These are phyloP conservation scores for Phytophthora constricta DNA, from an alignment of 352 stramenopile genomes.

Conservation along the genomic window DNA sequence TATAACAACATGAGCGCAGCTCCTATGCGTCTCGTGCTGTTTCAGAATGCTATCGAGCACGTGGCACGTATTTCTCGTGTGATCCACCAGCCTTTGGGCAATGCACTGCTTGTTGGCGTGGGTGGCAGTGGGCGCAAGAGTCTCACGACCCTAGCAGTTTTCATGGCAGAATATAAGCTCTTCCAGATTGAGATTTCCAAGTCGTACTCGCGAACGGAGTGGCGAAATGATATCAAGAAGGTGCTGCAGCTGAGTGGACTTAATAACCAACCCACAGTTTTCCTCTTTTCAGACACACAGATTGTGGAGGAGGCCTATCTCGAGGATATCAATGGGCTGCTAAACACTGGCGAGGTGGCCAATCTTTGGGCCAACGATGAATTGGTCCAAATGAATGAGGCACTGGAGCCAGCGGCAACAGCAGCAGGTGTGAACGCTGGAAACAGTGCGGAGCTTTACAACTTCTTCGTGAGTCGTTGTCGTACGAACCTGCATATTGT, in stretches of 20 bases:
- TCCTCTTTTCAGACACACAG: constrained; percentile 94
- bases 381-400: constrained; percentile 83
- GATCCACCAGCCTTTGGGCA: constrained; percentile 93
- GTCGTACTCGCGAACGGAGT: constrained; percentile 92
- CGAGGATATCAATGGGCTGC: constrained; percentile 93
- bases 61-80: constrained; percentile 93
- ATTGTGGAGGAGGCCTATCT: constrained; percentile 94
- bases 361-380: constrained; percentile 94
- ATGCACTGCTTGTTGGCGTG: constrained; percentile 94
- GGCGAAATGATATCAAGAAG: constrained; percentile 94
- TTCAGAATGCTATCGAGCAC: constrained; percentile 96
- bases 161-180: constrained; percentile 94
- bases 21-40: constrained; percentile 95
- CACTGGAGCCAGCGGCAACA: constrained; percentile 65
- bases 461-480: constrained; percentile 92
- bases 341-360: constrained; percentile 94
- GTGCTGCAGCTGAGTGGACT: constrained; percentile 81
- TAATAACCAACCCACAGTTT: constrained; percentile 90
- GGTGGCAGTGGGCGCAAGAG: constrained; percentile 93
- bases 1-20: constrained; percentile 96
- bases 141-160: constrained; percentile 93
- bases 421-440: constrained; percentile 73
- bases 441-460: constrained; percentile 83
- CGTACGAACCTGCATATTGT: constrained; percentile 95
- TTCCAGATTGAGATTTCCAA: constrained; percentile 98